Evolutionary conservation across 83 land plant species (phyloP).

Genomic region (Diphasiastrum complanatum): DNA sequence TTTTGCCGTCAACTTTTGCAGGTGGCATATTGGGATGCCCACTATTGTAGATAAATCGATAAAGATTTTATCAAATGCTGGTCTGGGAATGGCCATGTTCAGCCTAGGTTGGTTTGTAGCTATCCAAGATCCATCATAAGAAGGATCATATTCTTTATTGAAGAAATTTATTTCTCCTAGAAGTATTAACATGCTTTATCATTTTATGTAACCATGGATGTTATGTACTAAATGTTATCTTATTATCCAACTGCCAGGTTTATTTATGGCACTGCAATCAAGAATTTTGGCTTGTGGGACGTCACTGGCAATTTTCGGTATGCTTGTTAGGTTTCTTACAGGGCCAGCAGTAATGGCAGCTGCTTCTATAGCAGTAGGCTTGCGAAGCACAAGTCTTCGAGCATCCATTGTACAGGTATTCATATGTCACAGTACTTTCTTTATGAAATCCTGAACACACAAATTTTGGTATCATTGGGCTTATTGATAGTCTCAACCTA

Average conservation of each 20-base stretch:
- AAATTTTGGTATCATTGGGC: background rate
- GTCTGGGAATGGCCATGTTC: conserved; percentile 48
- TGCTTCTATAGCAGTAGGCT: conserved; percentile 27
- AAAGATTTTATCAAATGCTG: conserved; percentile 36
- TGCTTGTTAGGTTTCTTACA: conserved; percentile 30
- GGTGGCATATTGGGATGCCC: conserved; percentile 38
- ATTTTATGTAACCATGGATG: background rate
- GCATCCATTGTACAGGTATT: conserved; percentile 38
- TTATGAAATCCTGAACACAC: background rate
- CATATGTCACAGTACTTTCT: background rate
- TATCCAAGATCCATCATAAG: background rate
- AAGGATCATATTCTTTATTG: background rate
- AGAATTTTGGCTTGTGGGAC: conserved; percentile 38
- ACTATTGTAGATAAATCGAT: conserved; percentile 32
- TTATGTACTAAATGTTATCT: background rate
- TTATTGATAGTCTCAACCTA: too few relatives aligned
- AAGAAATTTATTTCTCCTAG: background rate
- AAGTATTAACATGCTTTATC: background rate
- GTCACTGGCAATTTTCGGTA: conserved; percentile 20
- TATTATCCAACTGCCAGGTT: conserved; percentile 13
- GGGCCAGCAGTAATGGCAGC: conserved; percentile 44
- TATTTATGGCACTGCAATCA: conserved; percentile 34
- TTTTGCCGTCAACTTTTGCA: too few relatives aligned
- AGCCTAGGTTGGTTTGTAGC: conserved; percentile 31
- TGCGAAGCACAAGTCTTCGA: conserved; percentile 25